These are phyloP conservation scores for Clathrus columnatus DNA, from an alignment of 768 basidiomycete genomes.

Conservation along the genomic window DNA sequence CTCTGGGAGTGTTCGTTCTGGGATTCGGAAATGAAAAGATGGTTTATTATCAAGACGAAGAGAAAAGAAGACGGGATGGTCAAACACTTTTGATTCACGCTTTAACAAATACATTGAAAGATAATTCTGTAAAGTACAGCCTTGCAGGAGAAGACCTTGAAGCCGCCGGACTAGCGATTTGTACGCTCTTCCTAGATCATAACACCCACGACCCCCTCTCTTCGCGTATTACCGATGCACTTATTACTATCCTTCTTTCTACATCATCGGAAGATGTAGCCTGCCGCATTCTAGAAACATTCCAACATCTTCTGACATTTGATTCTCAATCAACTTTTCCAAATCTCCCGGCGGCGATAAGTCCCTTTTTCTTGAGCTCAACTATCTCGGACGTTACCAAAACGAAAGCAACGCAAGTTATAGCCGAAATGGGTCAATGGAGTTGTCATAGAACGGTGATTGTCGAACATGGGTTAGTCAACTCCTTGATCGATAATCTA, in stretches of 20 bases:
- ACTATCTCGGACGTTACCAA: not conserved
- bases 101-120: not conserved
- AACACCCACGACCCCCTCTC: not conserved
- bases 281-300: conserved; percentile 6
- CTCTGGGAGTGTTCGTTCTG: conserved; percentile 4
- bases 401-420: conserved; percentile 6
- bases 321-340: conserved; percentile 4
- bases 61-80: not conserved
- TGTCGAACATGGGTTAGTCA: not conserved
- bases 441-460: not conserved
- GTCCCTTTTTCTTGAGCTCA: not conserved
- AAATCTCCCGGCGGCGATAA: not conserved
- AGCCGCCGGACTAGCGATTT: conserved; percentile 2
- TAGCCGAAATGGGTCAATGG: conserved; percentile 6
- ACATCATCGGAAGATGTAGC: not conserved
- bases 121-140: not conserved
- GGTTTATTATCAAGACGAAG: conserved; percentile 1
- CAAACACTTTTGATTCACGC: not conserved
- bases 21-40: not conserved
- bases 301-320: conserved; percentile 5
- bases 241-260: not conserved
- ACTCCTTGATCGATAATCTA: not conserved
- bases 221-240: not conserved
- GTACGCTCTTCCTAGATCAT: conserved; percentile 1
- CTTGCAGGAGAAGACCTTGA: conserved; percentile 1